phyloP scores from a whole-genome alignment of 306 rosid species.

The Glycine soja region DNA sequence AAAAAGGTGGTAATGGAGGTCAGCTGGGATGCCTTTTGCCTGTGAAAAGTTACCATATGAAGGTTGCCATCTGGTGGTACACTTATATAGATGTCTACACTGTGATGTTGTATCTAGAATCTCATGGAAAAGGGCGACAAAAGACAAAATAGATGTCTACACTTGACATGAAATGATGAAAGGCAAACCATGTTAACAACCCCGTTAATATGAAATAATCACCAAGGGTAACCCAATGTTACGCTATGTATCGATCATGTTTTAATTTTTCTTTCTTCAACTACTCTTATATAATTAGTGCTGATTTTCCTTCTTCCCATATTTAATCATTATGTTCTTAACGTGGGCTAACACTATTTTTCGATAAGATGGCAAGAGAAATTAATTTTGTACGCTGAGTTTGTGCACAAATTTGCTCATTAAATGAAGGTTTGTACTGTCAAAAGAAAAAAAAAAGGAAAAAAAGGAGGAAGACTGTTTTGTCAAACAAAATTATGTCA shows the following conservation, averaged over 20 bases:
- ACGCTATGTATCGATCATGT: neutral
- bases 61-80: conserved; percentile 13
- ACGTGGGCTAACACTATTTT: conserved; percentile 16
- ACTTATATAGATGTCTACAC: conserved; percentile 30
- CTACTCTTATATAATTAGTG: conserved; percentile 14
- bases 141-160: neutral
- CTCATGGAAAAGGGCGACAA: conserved; percentile 7
- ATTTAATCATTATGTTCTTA: conserved; percentile 21
- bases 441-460: too few relatives aligned
- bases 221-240: neutral
- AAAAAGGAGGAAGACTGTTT: too few relatives aligned
- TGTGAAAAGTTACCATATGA: conserved; percentile 30
- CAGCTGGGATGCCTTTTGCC: conserved; percentile 48
- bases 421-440: neutral
- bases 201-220: conserved; percentile 15
- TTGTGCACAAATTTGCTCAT: neutral
- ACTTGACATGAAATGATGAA: neutral
- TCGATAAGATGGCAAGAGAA: neutral
- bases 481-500: too few relatives aligned
- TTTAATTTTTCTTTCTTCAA: neutral
- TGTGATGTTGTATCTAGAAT: conserved; percentile 32
- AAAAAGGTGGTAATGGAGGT: conserved; percentile 46
- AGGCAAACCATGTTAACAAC: neutral
- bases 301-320: conserved; percentile 5
- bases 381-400: neutral